These are phyloP conservation scores for Pisolithus albus DNA, from an alignment of 768 basidiomycete species.

Conservation along the genomic window DNA sequence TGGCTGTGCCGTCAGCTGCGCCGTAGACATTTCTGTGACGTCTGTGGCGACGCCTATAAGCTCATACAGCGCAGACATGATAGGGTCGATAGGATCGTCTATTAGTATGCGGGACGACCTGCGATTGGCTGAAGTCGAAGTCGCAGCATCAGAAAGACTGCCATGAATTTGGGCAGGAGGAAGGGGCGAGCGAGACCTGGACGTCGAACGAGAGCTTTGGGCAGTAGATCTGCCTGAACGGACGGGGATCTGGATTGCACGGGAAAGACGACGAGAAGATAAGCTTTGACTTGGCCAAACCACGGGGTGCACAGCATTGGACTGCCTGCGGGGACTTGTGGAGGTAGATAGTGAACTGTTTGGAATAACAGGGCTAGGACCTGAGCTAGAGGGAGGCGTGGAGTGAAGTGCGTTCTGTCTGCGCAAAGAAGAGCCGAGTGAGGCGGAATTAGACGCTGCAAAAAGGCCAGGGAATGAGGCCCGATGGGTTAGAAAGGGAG, in stretches of 20 bases:
- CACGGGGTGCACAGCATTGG: constrained; percentile 40
- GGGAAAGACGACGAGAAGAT: constrained; percentile 75
- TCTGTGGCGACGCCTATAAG: constrained; percentile 92
- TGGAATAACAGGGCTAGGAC: constrained; percentile 58
- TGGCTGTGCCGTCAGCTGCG: constrained; percentile 78
- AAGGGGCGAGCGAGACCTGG: constrained; percentile 89
- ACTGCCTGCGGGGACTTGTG: constrained; percentile 59
- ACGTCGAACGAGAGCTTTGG: constrained; percentile 88
- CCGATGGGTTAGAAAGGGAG: constrained; percentile 45
- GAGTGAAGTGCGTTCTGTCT: constrained; percentile 56
- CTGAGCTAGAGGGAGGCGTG: constrained; percentile 49
- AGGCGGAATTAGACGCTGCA: constrained; percentile 55
- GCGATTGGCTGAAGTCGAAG: constrained; percentile 44
- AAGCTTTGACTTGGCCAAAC: constrained; percentile 51
- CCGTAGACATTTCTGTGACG: constrained; percentile 82
- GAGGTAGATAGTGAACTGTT: constrained; percentile 56
- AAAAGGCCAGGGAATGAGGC: constrained; percentile 49
- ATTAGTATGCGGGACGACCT: constrained; percentile 78
- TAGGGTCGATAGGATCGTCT: constrained; percentile 82
- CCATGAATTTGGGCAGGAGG: constrained; percentile 61
- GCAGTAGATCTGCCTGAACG: constrained; percentile 57
- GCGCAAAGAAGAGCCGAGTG: constrained; percentile 62
- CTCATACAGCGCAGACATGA: constrained; percentile 85
- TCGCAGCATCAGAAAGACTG: constrained; percentile 54
- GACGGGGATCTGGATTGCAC: constrained; percentile 71